phyloP scores from a whole-genome alignment of 139 green algal species.

The Ettlia oleoabundans region DNA sequence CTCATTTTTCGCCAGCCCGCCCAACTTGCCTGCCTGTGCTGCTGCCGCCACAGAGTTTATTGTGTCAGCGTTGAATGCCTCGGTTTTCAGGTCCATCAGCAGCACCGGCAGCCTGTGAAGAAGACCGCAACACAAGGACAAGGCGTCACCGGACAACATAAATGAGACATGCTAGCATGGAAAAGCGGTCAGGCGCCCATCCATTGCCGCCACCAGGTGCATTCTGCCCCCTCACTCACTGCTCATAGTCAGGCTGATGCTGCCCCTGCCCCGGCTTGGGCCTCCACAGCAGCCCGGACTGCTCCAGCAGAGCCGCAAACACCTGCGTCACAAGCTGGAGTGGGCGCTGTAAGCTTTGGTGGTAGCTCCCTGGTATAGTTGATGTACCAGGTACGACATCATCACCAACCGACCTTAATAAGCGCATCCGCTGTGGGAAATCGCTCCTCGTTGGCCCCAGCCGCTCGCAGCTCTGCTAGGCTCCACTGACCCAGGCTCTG shows the following conservation, averaged over 20 bases:
- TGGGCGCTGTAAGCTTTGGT: no score
- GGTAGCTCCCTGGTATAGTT: no score
- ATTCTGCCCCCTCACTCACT: not conserved
- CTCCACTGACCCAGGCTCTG: not conserved
- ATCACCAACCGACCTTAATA: not conserved
- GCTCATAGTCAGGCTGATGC: not conserved
- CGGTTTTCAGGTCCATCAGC: slow-evolving; percentile 46
- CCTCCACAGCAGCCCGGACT: slow-evolving; percentile 22
- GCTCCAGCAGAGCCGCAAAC: slow-evolving; percentile 12
- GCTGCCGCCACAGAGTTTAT: not conserved
- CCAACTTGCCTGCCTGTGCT: not conserved
- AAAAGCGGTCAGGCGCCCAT: no score
- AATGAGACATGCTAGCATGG: no score
- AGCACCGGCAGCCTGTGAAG: slow-evolving; percentile 33
- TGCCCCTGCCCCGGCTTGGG: not conserved
- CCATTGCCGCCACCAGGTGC: not conserved
- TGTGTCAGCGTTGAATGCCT: slow-evolving; percentile 23
- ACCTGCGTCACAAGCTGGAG: not conserved
- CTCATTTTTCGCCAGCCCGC: no score
- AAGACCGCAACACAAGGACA: not conserved
- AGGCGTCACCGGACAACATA: not conserved
- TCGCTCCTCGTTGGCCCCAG: not conserved
- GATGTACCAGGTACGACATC: no score
- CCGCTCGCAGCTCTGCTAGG: not conserved
- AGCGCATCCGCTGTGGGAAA: slow-evolving; percentile 21